A percentile compares a stretch with the other conserved stretches of the same genome.
phyloP scores from a whole-genome alignment of 2,329 filamentous ascomycete species.

The Microdochium bolleyi region DNA sequence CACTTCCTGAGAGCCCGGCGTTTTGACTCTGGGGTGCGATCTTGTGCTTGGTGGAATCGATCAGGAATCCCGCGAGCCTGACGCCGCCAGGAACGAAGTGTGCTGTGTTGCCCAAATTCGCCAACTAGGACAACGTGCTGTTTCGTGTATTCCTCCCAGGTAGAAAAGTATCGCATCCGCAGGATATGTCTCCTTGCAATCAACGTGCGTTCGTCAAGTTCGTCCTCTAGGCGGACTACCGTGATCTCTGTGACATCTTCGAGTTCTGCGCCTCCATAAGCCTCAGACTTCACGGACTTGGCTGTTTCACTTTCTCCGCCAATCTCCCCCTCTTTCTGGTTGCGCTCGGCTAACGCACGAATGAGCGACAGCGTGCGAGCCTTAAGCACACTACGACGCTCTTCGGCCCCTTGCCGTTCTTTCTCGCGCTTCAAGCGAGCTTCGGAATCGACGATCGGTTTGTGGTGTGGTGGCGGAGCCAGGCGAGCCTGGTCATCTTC shows the following conservation, averaged over 20 bases:
- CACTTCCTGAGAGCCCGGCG: background rate
- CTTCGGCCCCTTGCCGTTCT: background rate
- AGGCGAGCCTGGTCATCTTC: no score
- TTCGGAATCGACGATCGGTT: background rate
- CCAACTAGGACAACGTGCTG: slow-evolving; percentile 12
- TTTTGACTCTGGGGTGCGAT: background rate
- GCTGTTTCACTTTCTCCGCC: background rate
- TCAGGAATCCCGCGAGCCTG: background rate
- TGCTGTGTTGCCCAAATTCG: slow-evolving; percentile 9
- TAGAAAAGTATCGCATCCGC: slow-evolving; percentile 22
- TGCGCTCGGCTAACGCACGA: background rate
- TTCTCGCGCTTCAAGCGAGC: background rate
- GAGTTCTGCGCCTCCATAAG: background rate
- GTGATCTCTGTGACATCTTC: background rate
- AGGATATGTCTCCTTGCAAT: slow-evolving; percentile 22
- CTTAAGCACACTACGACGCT: background rate
- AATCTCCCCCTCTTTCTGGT: background rate
- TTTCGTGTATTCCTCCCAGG: slow-evolving; percentile 19
- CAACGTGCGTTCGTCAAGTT: slow-evolving; percentile 18
- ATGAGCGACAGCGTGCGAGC: background rate
- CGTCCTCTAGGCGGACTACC: slow-evolving; percentile 5
- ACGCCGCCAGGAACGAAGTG: slow-evolving; percentile 5
- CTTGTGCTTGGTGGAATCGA: background rate
- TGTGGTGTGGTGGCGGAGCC: no score
- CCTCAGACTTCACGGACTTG: background rate